Conservation (phyloP, 2,329 filamentous ascomycete species). For the Magnaporthiopsis rhizophila region DNA sequence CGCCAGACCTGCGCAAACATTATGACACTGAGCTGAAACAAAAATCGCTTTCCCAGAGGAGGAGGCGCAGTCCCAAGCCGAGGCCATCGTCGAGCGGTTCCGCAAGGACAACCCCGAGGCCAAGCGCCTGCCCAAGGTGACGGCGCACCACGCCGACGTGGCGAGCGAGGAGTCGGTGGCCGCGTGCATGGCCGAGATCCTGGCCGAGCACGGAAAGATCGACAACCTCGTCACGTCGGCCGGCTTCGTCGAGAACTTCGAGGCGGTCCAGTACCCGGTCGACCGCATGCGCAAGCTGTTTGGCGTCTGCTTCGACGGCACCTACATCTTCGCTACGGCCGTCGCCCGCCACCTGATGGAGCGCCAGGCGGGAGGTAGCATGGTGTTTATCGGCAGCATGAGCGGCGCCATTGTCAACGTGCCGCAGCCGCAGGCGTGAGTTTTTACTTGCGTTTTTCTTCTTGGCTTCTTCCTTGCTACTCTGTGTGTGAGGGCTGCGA, state of each 20-base stretch:
- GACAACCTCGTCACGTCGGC: slow-evolving; percentile 93
- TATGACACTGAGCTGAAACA: background rate
- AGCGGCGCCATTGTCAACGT: slow-evolving; percentile 90
- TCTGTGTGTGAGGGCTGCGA: no score
- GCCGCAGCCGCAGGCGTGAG: slow-evolving; percentile 77
- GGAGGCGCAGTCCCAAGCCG: slow-evolving; percentile 71
- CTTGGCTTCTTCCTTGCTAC: no score
- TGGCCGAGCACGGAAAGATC: slow-evolving; percentile 68
- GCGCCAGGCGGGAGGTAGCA: slow-evolving; percentile 69
- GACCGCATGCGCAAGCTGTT: slow-evolving; percentile 90
- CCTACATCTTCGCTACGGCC: slow-evolving; percentile 77
- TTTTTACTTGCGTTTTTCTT: slow-evolving; percentile 7
- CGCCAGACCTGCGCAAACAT: no score
- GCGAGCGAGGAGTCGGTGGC: slow-evolving; percentile 73
- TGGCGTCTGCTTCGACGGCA: slow-evolving; percentile 88
- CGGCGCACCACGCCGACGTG: slow-evolving; percentile 85
- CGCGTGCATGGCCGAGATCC: slow-evolving; percentile 60
- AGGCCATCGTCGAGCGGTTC: slow-evolving; percentile 67
- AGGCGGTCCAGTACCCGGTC: slow-evolving; percentile 82
- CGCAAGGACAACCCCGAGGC: slow-evolving; percentile 70
- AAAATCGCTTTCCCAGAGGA: slow-evolving; percentile 48
- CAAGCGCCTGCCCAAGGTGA: slow-evolving; percentile 69
- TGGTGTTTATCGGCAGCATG: slow-evolving; percentile 96
- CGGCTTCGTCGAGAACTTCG: slow-evolving; percentile 93
- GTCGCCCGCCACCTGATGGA: slow-evolving; percentile 86